Percentiles rank a stretch among this genome's conserved stretches.
Conservation (phyloP, 2,329 filamentous ascomycete species). For the Setomelanomma holmii region DNA sequence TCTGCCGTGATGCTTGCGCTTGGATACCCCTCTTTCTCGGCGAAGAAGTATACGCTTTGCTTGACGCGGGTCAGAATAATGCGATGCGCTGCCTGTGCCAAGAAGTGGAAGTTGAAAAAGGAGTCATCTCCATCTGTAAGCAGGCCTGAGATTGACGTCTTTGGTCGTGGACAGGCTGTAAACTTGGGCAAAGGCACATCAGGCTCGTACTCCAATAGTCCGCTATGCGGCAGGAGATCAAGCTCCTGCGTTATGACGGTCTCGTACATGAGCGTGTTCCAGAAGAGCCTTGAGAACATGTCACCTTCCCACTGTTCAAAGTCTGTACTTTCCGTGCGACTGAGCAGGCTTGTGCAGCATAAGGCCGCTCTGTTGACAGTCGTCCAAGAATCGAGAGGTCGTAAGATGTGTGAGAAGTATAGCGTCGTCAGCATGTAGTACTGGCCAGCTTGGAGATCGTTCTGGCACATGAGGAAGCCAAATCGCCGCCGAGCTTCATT, state of each 20-base stretch:
- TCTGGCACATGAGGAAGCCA: slow-evolving; percentile 59
- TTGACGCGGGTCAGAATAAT: slow-evolving; percentile 63
- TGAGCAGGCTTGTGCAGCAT: slow-evolving; percentile 58
- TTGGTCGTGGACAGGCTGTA: slow-evolving; percentile 52
- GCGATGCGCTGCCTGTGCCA: slow-evolving; percentile 63
- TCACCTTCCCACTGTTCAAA: slow-evolving; percentile 62
- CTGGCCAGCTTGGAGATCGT: slow-evolving; percentile 59
- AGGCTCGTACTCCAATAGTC: slow-evolving; percentile 59
- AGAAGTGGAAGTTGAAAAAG: slow-evolving; percentile 65
- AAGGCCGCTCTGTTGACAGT: slow-evolving; percentile 61
- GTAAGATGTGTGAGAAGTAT: slow-evolving; percentile 61
- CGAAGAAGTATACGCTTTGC: slow-evolving; percentile 59
- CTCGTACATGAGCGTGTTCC: slow-evolving; percentile 64
- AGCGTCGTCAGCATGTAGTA: slow-evolving; percentile 61
- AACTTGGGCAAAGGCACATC: slow-evolving; percentile 63
- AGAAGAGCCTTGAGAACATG: slow-evolving; percentile 63
- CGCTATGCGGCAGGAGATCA: slow-evolving; percentile 58
- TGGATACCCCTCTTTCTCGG: slow-evolving; percentile 50
- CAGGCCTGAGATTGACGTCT: slow-evolving; percentile 42
- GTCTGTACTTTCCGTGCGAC: slow-evolving; percentile 51
- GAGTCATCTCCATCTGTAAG: slow-evolving; percentile 58
- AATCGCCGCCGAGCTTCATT: slow-evolving; percentile 61
- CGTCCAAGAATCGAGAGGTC: slow-evolving; percentile 62
- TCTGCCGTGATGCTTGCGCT: slow-evolving; percentile 59
- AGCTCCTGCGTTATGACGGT: slow-evolving; percentile 63